These are phyloP conservation scores for Talaromyces liani DNA, from an alignment of 495 filamentous ascomycete species.

Conservation along the genomic window DNA sequence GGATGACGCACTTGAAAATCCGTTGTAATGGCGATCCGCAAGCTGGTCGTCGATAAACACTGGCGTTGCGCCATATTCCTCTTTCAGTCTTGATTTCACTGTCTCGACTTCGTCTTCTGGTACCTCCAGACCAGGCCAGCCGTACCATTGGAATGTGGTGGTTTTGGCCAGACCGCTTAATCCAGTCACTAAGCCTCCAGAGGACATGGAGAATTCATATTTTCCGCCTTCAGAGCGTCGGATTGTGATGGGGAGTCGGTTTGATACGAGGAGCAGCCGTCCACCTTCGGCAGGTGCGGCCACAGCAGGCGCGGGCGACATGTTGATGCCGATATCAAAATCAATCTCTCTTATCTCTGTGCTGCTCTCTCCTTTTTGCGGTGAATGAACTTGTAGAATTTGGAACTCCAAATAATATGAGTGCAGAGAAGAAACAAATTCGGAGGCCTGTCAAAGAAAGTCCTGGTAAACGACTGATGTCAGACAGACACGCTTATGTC, in stretches of 20 bases:
- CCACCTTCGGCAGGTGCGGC: slow-evolving; percentile 1
- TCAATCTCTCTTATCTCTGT: neutral
- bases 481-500: neutral
- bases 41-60: slow-evolving; percentile 75
- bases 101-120: slow-evolving; percentile 59
- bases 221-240: slow-evolving; percentile 77
- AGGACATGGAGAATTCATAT: slow-evolving; percentile 91
- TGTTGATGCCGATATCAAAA: neutral
- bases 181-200: slow-evolving; percentile 87
- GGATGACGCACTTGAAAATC: slow-evolving; percentile 65
- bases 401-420: neutral
- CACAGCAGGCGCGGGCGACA: neutral
- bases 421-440: neutral
- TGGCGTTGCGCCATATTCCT: slow-evolving; percentile 65
- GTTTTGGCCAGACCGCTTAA: slow-evolving; percentile 83
- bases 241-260: slow-evolving; percentile 90
- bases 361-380: neutral
- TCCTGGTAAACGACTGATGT: neutral
- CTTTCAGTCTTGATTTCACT: slow-evolving; percentile 59
- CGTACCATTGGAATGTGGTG: slow-evolving; percentile 94
- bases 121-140: slow-evolving; percentile 88
- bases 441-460: neutral
- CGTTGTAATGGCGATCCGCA: slow-evolving; percentile 77
- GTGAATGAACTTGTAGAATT: neutral
- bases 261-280: slow-evolving; percentile 76